phyloP scores from a whole-genome alignment of 2,329 filamentous ascomycete genomes.

The Verticillium tricorpus region DNA sequence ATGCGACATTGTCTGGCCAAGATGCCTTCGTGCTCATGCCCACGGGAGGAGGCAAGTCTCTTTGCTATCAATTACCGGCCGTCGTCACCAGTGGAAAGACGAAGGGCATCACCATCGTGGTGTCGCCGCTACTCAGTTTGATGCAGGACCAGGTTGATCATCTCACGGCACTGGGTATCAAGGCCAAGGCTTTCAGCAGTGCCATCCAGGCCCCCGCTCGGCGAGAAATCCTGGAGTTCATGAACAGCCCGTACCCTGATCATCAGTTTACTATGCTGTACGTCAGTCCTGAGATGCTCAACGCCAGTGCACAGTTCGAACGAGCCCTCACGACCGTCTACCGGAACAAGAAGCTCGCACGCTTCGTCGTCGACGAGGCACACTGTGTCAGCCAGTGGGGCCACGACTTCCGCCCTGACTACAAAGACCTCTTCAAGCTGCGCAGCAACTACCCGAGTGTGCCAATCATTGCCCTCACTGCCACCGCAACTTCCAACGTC shows the following conservation, averaged over 20 bases:
- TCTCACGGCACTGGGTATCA: constrained; percentile 67
- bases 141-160: constrained; percentile 97
- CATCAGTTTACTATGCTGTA: constrained; percentile 83
- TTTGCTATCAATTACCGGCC: constrained; percentile 94
- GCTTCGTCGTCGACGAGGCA: constrained; percentile 96
- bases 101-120: constrained; percentile 80
- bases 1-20: constrained; percentile 79
- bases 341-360: constrained; percentile 66
- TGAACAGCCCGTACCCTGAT: constrained; percentile 63
- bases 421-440: constrained; percentile 78
- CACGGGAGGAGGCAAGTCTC: constrained; percentile 91
- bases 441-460: constrained; percentile 69
- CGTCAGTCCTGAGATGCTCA: constrained; percentile 95
- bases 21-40: constrained; percentile 98
- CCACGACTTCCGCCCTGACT: constrained; percentile 95
- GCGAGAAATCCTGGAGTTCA: constrained; percentile 58
- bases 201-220: constrained; percentile 63
- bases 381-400: constrained; percentile 99
- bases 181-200: constrained; percentile 77
- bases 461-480: constrained; percentile 91
- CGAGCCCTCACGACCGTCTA: constrained; percentile 65
- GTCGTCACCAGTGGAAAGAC: constrained; percentile 78
- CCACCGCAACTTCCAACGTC: constrained; percentile 90
- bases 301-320: constrained; percentile 68
- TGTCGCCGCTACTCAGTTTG: constrained; percentile 90